phyloP scores from a whole-genome alignment of 768 basidiomycete species.

The Auriscalpium microsporum region DNA sequence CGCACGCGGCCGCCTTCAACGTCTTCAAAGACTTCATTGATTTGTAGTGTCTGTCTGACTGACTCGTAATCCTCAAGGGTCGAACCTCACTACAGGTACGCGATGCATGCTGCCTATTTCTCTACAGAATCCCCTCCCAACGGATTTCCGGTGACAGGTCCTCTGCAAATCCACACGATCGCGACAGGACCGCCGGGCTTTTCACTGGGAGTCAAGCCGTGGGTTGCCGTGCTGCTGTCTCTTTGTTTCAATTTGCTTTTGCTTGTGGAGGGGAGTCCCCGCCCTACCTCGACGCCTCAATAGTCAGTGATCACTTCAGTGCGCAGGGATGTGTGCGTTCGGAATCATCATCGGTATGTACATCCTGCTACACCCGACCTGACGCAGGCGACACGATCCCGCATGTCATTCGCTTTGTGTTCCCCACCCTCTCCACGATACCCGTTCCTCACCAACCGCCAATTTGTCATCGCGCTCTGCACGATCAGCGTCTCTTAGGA shows the following conservation, averaged over 20 bases:
- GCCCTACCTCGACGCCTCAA: too few relatives aligned
- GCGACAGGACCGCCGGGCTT: too few relatives aligned
- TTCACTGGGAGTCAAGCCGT: too few relatives aligned
- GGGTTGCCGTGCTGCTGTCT: slow-evolving; percentile 65
- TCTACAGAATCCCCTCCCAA: too few relatives aligned
- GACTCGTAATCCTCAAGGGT: too few relatives aligned
- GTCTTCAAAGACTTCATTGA: neutral
- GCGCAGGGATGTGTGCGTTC: slow-evolving; percentile 90
- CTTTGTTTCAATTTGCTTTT: slow-evolving; percentile 96
- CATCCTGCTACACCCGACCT: neutral
- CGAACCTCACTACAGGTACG: too few relatives aligned
- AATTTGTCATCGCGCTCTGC: slow-evolving; percentile 83
- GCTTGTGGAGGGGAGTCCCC: slow-evolving; percentile 64
- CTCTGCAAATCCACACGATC: too few relatives aligned
- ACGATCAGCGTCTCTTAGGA: slow-evolving; percentile 82
- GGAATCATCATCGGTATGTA: slow-evolving; percentile 77
- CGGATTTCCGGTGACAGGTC: too few relatives aligned
- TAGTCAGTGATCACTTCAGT: too few relatives aligned
- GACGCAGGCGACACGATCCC: slow-evolving; percentile 87
- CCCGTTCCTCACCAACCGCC: slow-evolving; percentile 78
- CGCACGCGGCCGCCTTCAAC: neutral
- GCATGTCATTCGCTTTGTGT: slow-evolving; percentile 80
- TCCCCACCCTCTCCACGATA: slow-evolving; percentile 58
- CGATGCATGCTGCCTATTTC: too few relatives aligned
- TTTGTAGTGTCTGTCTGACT: neutral